Percentiles rank a stretch among this genome's conserved stretches.
Conservation (phyloP, 805 yeast species). For the Debaryomyces hansenii region DNA sequence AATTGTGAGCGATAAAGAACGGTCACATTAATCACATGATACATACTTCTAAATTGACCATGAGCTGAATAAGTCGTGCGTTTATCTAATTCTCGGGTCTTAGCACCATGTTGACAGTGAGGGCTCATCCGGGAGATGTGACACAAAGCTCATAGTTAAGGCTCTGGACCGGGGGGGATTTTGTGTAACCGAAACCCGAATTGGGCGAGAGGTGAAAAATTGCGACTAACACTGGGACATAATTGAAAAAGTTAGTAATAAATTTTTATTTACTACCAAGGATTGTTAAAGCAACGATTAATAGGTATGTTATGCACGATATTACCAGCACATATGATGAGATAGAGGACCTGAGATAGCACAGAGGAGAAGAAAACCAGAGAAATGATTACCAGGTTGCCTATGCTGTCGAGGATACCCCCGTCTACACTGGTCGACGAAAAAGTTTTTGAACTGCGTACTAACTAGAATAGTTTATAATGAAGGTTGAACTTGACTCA, state of each 20-base stretch:
- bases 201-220: slow-evolving; percentile 2
- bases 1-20: not conserved
- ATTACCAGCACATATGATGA: not conserved
- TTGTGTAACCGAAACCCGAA: slow-evolving; percentile 4
- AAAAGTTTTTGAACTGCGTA: not conserved
- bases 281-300: slow-evolving; percentile 11
- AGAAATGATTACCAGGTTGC: too few species aligned
- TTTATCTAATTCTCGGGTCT: too few species aligned
- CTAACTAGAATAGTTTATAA: slow-evolving; percentile 31
- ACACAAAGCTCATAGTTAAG: slow-evolving; percentile 1
- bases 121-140: not conserved
- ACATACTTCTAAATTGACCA: not conserved
- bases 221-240: slow-evolving; percentile 1
- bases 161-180: not conserved
- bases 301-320: slow-evolving; percentile 13
- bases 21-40: slow-evolving; percentile 10
- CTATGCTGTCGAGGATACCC: too few species aligned
- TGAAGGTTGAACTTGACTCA: slow-evolving; percentile 99
- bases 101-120: too few species aligned
- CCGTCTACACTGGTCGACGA: too few species aligned
- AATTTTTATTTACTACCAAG: slow-evolving; percentile 5
- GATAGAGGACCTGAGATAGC: too few species aligned
- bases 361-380: too few species aligned
- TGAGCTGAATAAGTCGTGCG: too few species aligned
- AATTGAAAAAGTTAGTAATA: slow-evolving; percentile 1